Conservation (phyloP, 2,329 filamentous ascomycete genomes). For the Pseudogymnoascus sp. region DNA sequence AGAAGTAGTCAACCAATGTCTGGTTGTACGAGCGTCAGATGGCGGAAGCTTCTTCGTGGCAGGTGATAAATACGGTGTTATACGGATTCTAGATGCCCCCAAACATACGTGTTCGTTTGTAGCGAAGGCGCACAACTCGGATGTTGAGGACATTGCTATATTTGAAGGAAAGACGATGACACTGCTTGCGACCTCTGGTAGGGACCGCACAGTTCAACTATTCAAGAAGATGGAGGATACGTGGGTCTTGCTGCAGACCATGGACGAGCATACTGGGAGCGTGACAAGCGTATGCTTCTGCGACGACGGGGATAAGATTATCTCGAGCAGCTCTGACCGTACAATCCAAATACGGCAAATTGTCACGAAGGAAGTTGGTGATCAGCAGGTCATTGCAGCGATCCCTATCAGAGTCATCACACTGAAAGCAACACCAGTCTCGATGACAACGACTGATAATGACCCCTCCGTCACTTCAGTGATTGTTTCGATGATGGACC, state of each 20-base stretch:
- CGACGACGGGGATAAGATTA: slow-evolving; percentile 53
- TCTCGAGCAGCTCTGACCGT: slow-evolving; percentile 84
- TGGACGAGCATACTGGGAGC: slow-evolving; percentile 83
- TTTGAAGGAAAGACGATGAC: slow-evolving; percentile 53
- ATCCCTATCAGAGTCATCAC: slow-evolving; percentile 69
- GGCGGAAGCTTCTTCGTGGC: slow-evolving; percentile 63
- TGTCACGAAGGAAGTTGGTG: slow-evolving; percentile 57
- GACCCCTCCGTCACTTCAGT: slow-evolving; percentile 33
- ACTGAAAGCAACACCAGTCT: slow-evolving; percentile 78
- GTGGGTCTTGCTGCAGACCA: slow-evolving; percentile 79
- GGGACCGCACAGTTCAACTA: slow-evolving; percentile 90
- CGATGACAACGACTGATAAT: slow-evolving; percentile 60
- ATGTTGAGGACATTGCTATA: slow-evolving; percentile 75
- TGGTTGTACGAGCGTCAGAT: slow-evolving; percentile 50
- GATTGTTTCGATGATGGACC: slow-evolving; percentile 53
- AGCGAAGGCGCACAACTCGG: slow-evolving; percentile 77
- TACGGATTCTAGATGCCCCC: slow-evolving; percentile 56
- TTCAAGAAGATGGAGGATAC: slow-evolving; percentile 53
- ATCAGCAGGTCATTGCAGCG: slow-evolving; percentile 60
- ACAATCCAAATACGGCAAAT: slow-evolving; percentile 77
- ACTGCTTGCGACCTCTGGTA: slow-evolving; percentile 72
- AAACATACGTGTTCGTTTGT: slow-evolving; percentile 50
- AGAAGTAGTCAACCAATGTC: slow-evolving; percentile 50
- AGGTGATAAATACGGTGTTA: slow-evolving; percentile 78
- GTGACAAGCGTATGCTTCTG: slow-evolving; percentile 73